These are phyloP conservation scores for Apiotrichum brassicae DNA, from an alignment of 1,284 basidiomycete genomes.

Conservation along the genomic window DNA sequence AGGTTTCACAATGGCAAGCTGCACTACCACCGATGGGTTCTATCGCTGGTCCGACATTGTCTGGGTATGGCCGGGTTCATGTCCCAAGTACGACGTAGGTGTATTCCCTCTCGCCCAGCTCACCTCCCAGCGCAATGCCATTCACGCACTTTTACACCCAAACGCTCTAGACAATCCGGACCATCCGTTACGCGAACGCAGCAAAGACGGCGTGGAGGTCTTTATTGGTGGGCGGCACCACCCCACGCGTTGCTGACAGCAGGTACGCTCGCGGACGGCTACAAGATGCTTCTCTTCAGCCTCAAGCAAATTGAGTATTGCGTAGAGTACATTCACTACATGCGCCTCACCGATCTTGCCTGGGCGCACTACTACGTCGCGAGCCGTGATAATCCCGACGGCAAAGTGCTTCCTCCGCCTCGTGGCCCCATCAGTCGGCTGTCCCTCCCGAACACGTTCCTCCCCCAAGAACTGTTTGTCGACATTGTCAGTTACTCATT, in stretches of 20 bases:
- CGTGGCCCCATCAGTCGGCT: constrained; percentile 12
- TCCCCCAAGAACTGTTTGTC: constrained; percentile 5
- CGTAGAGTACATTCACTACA: constrained; percentile 72
- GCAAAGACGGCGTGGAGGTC: constrained; percentile 60
- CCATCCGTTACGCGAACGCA: constrained; percentile 63
- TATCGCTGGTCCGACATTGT: constrained; percentile 35
- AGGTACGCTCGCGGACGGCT: constrained; percentile 16
- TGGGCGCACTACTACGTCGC: constrained; percentile 13
- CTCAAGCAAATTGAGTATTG: constrained; percentile 76
- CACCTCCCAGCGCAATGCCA: constrained; percentile 45
- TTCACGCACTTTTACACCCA: constrained; percentile 63
- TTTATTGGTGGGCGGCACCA: constrained; percentile 56
- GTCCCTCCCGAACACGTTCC: constrained; percentile 14
- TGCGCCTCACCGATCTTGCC: constrained; percentile 56
- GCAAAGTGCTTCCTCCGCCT: constrained; percentile 2
- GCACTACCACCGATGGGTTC: too few relatives aligned
- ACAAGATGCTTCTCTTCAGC: constrained; percentile 63
- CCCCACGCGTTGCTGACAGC: too few relatives aligned
- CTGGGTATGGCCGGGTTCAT: constrained; percentile 27
- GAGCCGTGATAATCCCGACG: background rate
- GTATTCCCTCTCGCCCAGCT: background rate
- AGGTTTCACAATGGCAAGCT: too few relatives aligned
- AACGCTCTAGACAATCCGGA: constrained; percentile 60
- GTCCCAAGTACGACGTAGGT: constrained; percentile 30
- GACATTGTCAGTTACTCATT: constrained; percentile 11